Conservation (phyloP, 2,329 filamentous ascomycete species). For the Curvularia eragrostidis region DNA sequence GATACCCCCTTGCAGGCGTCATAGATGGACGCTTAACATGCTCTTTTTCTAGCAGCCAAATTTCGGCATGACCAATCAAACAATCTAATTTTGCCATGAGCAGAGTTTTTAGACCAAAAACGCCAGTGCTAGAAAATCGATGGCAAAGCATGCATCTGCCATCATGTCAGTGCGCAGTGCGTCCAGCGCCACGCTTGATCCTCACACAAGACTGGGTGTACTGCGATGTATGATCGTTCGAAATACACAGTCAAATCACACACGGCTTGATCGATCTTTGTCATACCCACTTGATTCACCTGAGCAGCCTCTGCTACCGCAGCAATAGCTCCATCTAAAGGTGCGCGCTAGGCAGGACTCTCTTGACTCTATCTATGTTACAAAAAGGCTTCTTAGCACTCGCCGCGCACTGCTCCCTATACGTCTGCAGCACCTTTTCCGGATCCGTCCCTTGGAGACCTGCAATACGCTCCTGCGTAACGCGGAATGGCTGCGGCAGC, state of each 20-base stretch:
- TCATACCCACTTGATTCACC: not conserved
- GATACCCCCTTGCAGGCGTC: not conserved
- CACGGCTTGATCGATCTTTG: not conserved
- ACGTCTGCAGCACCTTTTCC: not conserved
- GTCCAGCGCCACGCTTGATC: not conserved
- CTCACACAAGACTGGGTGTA: not conserved
- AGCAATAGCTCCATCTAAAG: not conserved
- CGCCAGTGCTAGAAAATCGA: not conserved
- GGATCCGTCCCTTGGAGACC: conserved; percentile 13
- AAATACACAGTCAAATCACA: not conserved
- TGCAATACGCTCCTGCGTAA: conserved; percentile 11
- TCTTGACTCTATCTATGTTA: conserved; percentile 8
- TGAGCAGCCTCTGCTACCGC: too few species aligned
- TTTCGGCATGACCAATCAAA: not conserved
- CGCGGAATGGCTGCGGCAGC: conserved; percentile 17
- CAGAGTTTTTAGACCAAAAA: not conserved
- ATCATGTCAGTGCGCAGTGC: not conserved
- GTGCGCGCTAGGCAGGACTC: not conserved
- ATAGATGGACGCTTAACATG: not conserved
- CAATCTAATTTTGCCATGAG: not conserved
- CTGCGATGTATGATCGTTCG: not conserved
- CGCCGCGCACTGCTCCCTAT: conserved; percentile 4
- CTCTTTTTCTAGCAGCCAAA: not conserved
- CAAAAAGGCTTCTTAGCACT: conserved; percentile 19
- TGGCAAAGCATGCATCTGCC: not conserved